Percentiles rank a stretch among this genome's conserved stretches.
Evolutionary conservation across 192 early-diverging fungal genomes (phyloP).

Genomic region (Helicostylum pulchrum): DNA sequence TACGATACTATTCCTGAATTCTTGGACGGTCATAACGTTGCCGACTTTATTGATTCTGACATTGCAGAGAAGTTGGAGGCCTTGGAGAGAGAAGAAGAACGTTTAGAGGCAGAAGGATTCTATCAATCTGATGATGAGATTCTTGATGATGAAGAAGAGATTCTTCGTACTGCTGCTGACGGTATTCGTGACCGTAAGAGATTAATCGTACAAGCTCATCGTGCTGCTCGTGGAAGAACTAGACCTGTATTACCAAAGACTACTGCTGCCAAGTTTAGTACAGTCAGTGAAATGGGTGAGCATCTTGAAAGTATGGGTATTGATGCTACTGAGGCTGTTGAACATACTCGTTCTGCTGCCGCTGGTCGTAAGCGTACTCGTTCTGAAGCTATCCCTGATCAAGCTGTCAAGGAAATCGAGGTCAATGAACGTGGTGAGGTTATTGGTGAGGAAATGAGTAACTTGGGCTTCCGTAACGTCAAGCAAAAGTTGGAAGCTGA

Average conservation of each 20-base stretch:
- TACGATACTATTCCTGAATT: constrained; percentile 98
- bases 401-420: constrained; percentile 59
- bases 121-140: constrained; percentile 82
- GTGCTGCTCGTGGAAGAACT: constrained; percentile 78
- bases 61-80: constrained; percentile 94
- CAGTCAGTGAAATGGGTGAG: constrained; percentile 64
- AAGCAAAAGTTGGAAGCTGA: constrained; percentile 64
- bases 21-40: constrained; percentile 97
- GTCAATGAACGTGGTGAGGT: constrained; percentile 57
- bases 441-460: constrained; percentile 60
- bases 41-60: constrained; percentile 97
- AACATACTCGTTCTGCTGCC: constrained; percentile 51
- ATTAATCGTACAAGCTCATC: constrained; percentile 71
- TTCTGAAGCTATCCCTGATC: constrained; percentile 66
- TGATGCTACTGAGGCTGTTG: constrained; percentile 59
- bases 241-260: constrained; percentile 69
- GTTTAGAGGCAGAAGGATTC: constrained; percentile 86
- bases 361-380: constrained; percentile 67
- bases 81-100: constrained; percentile 96
- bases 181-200: constrained; percentile 86
- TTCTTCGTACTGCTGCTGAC: constrained; percentile 70
- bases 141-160: constrained; percentile 78
- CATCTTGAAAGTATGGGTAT: constrained; percentile 75
- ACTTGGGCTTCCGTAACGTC: constrained; percentile 72
- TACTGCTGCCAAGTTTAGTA: constrained; percentile 34